Percentiles rank a stretch among this genome's conserved stretches.
phyloP scores from a whole-genome alignment of 441 rosid species.

The Arabidopsis hybrid region DNA sequence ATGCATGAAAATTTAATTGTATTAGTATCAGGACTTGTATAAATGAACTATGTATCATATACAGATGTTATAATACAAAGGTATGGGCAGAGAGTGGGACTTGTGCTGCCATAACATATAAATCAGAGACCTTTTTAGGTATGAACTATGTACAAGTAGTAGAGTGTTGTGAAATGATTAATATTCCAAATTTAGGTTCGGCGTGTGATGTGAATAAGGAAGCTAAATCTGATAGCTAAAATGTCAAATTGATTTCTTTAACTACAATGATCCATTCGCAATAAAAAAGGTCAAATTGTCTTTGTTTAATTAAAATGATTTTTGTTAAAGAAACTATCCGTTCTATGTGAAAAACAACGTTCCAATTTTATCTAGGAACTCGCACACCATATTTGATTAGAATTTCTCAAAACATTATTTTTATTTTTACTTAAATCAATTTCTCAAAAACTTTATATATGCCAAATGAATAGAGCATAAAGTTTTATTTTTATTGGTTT shows the following conservation, averaged over 20 bases:
- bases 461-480: no score
- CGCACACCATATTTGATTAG: no score
- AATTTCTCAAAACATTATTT: no score
- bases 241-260: background rate
- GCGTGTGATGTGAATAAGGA: constrained; percentile 32
- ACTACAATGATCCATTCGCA: background rate
- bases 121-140: constrained; percentile 13
- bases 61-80: background rate
- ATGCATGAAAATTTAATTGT: background rate
- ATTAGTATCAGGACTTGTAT: no score
- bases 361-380: no score
- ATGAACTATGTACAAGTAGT: background rate
- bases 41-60: no score
- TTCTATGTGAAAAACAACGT: no score
- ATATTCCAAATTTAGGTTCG: constrained; percentile 33
- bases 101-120: constrained; percentile 14
- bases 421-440: no score
- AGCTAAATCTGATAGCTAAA: constrained; percentile 14
- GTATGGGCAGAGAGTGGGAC: constrained; percentile 36
- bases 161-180: constrained; percentile 36
- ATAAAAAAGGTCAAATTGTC: background rate
- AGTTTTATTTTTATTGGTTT: no score
- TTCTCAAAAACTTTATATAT: no score
- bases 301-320: no score
- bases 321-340: no score